Percentiles rank a stretch among this genome's conserved stretches.
Conservation (phyloP, 2,329 filamentous ascomycete genomes). For the Huntiella moniliformis region DNA sequence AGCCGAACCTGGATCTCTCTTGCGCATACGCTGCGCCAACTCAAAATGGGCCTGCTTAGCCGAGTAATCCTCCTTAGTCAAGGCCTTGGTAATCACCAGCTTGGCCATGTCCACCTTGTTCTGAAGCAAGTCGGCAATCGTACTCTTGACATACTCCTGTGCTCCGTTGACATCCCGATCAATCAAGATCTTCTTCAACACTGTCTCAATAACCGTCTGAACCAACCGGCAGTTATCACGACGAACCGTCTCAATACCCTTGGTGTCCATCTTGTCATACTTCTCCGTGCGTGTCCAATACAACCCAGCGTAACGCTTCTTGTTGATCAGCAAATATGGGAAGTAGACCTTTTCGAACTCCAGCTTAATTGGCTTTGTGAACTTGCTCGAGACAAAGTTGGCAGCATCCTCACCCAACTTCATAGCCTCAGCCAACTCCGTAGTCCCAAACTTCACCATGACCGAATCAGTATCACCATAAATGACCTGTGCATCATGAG, state of each 20-base stretch:
- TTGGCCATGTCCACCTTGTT: conserved; percentile 99
- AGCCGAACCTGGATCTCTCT: conserved; percentile 86
- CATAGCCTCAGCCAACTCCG: conserved; percentile 77
- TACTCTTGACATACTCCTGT: conserved; percentile 94
- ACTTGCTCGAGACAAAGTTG: conserved; percentile 73
- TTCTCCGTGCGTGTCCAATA: conserved; percentile 93
- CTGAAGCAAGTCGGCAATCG: conserved; percentile 82
- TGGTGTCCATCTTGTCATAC: conserved; percentile 99
- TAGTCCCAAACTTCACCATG: conserved; percentile 96
- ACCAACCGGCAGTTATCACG: conserved; percentile 92
- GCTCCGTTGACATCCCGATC: conserved; percentile 79
- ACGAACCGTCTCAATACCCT: conserved; percentile 95
- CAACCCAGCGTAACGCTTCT: conserved; percentile 95
- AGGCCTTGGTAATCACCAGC: conserved; percentile 92
- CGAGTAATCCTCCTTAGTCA: conserved; percentile 67
- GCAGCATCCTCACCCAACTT: conserved; percentile 87
- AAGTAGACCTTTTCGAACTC: conserved; percentile 99
- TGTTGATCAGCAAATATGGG: conserved; percentile 96
- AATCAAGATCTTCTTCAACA: conserved; percentile 85
- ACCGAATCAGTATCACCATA: conserved; percentile 99
- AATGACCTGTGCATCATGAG: conserved; percentile 87
- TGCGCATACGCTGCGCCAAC: conserved; percentile 88
- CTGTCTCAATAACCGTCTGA: conserved; percentile 93
- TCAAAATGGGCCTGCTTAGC: conserved; percentile 93
- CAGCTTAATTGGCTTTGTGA: conserved; percentile 91